Evolutionary conservation across 306 rosid species (phyloP).

Genomic region (Ochetophila trinervis): DNA sequence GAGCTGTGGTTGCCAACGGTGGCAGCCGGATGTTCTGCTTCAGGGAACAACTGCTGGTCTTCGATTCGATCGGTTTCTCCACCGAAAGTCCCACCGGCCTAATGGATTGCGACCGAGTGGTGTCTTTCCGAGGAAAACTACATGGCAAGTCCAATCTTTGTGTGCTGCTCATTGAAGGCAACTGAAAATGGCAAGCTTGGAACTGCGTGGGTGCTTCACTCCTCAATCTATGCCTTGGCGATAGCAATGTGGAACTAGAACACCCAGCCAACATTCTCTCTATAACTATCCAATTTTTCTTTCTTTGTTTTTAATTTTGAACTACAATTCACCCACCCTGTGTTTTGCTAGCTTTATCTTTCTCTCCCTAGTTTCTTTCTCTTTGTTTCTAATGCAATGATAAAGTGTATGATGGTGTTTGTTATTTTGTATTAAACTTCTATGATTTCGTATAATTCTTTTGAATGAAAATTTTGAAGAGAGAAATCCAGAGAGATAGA

Average conservation of each 20-base stretch:
- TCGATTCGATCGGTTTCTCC: slow-evolving; percentile 56
- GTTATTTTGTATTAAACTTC: neutral
- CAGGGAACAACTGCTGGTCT: slow-evolving; percentile 51
- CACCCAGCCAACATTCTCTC: slow-evolving; percentile 99
- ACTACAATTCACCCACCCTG: slow-evolving; percentile 49
- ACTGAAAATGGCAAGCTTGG: slow-evolving; percentile 86
- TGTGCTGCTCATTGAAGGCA: slow-evolving; percentile 91
- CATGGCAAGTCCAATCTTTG: slow-evolving; percentile 94
- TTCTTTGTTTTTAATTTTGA: slow-evolving; percentile 15
- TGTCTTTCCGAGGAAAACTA: slow-evolving; percentile 65
- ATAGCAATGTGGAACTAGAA: slow-evolving; percentile 95
- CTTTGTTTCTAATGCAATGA: slow-evolving; percentile 22
- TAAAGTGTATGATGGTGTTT: slow-evolving; percentile 17
- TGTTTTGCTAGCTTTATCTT: slow-evolving; percentile 15
- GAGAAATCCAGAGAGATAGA: slow-evolving; percentile 42
- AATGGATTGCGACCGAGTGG: slow-evolving; percentile 59
- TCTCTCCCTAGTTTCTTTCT: slow-evolving; percentile 36
- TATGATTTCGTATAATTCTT: slow-evolving; percentile 16
- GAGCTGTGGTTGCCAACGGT: slow-evolving; percentile 49
- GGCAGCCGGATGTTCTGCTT: slow-evolving; percentile 85
- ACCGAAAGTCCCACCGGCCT: slow-evolving; percentile 67
- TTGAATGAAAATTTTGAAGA: slow-evolving; percentile 14
- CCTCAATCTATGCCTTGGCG: slow-evolving; percentile 98
- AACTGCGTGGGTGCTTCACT: slow-evolving; percentile 84
- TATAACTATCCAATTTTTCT: slow-evolving; percentile 40